These are phyloP conservation scores for Hemileia vastatrix DNA, from an alignment of 1,284 basidiomycete genomes.

Conservation along the genomic window DNA sequence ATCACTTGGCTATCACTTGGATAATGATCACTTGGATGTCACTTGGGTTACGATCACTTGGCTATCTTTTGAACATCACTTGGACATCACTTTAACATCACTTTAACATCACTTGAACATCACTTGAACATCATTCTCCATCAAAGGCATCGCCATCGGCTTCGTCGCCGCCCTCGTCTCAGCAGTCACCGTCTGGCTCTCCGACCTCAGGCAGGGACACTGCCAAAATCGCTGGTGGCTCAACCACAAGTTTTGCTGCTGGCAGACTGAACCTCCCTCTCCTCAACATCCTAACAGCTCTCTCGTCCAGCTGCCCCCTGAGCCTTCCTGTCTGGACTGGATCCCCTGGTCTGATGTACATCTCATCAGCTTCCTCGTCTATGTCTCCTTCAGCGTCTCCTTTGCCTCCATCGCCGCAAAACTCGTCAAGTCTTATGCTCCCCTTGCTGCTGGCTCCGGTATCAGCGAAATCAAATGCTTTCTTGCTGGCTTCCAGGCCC, in stretches of 20 bases:
- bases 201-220: slow-evolving; percentile 93
- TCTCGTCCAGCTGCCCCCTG: neutral
- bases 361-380: slow-evolving; percentile 68
- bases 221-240: slow-evolving; percentile 98
- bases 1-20: too few relatives aligned
- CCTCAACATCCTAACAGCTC: neutral
- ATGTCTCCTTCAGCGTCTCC: slow-evolving; percentile 73
- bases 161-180: slow-evolving; percentile 88
- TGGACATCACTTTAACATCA: too few relatives aligned
- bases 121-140: too few relatives aligned
- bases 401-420: slow-evolving; percentile 79
- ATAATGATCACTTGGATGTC: too few relatives aligned
- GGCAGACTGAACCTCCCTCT: slow-evolving; percentile 63
- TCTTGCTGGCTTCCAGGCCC: slow-evolving; percentile 90
- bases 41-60: too few relatives aligned
- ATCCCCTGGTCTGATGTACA: slow-evolving; percentile 74
- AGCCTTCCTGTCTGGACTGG: slow-evolving; percentile 83
- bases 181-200: slow-evolving; percentile 94
- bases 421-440: slow-evolving; percentile 77
- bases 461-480: slow-evolving; percentile 99
- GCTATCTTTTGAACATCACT: too few relatives aligned
- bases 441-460: slow-evolving; percentile 92
- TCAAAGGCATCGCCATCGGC: slow-evolving; percentile 75
- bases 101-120: too few relatives aligned
- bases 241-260: slow-evolving; percentile 95